phyloP scores from a whole-genome alignment of 805 yeast genomes.

The Ogataea kodamae region DNA sequence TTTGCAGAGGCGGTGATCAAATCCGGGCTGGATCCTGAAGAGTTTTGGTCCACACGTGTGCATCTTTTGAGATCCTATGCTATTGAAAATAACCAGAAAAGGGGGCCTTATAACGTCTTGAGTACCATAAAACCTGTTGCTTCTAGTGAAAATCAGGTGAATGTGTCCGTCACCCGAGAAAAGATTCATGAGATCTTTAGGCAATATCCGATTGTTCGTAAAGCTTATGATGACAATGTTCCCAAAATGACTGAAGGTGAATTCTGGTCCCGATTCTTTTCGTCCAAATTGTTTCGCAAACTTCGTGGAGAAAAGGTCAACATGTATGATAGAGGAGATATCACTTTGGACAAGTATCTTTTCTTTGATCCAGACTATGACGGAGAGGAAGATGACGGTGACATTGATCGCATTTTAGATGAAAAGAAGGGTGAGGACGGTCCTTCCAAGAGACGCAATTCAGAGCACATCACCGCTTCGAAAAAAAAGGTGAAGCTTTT shows the following conservation, averaged over 20 bases:
- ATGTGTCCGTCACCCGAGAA: slow-evolving; percentile 87
- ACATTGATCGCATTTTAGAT: slow-evolving; percentile 27
- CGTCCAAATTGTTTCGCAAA: slow-evolving; percentile 81
- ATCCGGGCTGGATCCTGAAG: slow-evolving; percentile 68
- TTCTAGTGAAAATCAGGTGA: slow-evolving; percentile 86
- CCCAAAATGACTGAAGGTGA: slow-evolving; percentile 87
- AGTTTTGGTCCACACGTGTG: slow-evolving; percentile 83
- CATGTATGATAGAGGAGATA: slow-evolving; percentile 75
- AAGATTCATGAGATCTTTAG: slow-evolving; percentile 85
- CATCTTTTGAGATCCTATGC: slow-evolving; percentile 83
- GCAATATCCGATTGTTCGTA: slow-evolving; percentile 87
- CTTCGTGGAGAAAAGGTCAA: slow-evolving; percentile 84
- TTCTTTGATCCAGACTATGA: slow-evolving; percentile 59
- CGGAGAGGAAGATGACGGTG: slow-evolving; percentile 38
- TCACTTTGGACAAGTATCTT: slow-evolving; percentile 78
- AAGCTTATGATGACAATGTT: slow-evolving; percentile 86
- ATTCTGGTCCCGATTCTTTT: slow-evolving; percentile 95
- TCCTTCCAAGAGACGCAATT: slow-evolving; percentile 33
- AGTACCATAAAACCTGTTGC: slow-evolving; percentile 94
- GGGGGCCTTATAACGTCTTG: slow-evolving; percentile 91
- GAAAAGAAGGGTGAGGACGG: slow-evolving; percentile 37
- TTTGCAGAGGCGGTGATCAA: slow-evolving; percentile 87
- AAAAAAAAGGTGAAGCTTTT: slow-evolving; percentile 33
- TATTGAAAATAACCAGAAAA: slow-evolving; percentile 73
- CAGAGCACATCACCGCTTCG: slow-evolving; percentile 24